Conservation (phyloP, 2,329 filamentous ascomycete species). For the Colletotrichum siamense region DNA sequence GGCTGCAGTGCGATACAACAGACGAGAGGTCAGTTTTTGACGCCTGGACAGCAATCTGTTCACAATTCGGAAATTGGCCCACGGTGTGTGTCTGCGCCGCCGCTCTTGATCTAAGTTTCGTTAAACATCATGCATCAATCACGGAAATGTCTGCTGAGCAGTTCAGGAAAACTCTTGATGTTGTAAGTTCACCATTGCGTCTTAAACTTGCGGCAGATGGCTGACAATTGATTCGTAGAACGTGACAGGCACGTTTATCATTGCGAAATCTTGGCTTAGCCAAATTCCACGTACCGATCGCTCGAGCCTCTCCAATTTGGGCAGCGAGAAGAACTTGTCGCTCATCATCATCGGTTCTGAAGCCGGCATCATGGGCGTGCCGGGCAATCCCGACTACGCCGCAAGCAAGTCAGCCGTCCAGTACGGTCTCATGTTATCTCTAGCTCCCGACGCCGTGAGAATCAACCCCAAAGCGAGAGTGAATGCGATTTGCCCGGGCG, state of each 20-base stretch:
- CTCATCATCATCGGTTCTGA: neutral
- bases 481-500: neutral
- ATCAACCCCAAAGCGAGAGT: neutral
- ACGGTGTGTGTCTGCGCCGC: fast-evolving
- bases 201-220: fast-evolving
- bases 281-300: neutral
- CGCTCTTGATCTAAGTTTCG: neutral
- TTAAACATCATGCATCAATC: neutral
- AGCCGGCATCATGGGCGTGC: neutral
- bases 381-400: neutral
- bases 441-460: neutral
- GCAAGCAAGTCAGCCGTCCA: neutral
- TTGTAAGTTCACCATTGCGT: no score
- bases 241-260: fast-evolving
- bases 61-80: no score
- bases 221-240: fast-evolving
- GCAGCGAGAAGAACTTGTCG: fast-evolving
- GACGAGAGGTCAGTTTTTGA: fast-evolving
- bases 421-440: neutral
- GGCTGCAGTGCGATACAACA: fast-evolving
- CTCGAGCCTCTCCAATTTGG: no score
- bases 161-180: neutral
- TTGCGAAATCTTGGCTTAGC: neutral
- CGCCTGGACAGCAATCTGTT: no score
- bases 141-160: neutral